Base-by-base conservation (phyloP, 179 eudicot genomes). In the Beta macrorhiza region DNA sequence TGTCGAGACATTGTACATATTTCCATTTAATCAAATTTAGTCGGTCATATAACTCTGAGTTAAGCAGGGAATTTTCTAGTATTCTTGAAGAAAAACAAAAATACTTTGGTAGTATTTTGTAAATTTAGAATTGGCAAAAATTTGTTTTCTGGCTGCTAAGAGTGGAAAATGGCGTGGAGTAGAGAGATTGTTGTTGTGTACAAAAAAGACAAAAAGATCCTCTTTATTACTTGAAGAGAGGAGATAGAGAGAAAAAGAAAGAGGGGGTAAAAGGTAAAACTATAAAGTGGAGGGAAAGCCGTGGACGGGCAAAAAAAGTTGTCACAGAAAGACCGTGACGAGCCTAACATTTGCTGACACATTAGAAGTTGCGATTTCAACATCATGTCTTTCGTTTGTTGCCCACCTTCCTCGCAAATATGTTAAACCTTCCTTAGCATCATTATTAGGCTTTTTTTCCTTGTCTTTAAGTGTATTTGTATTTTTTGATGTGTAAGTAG, bases 301-400 rank as follows among this genome's bases (percentile, higher is more conserved):
- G 74, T 80, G 83, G 74, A 8, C 62, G 25, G 71, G 75, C 51
- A 75, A 77, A 72, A 74, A 59, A 53, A 37, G 42, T 2, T 37
- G 42, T 84, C 86, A 81, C 81, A 81, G 71, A 81, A 77, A 81
- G 79, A 84, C 71, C 79, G 84, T 81, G 86, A 84, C 76, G 74
- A 67, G 63, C 86, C 86, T 80, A 84, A 80, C 83, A 84, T 55
- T 70, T 71, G 79, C 75, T 81, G 81, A 84, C 84, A 80, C 73
- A 67, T 69, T 64, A 77, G 80, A 71, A 63, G 83, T 80, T 84
- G 80, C 80, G 29, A 71, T 84, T 84, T 80, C 80, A 70, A 76
- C 86, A 72, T 80, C 81, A 76, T 84, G 83, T 84, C 83, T 77
- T 84, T 84, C 4, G 44, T 71, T 80, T 80, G 61, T 76, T 83